Evolutionary conservation across 2,329 filamentous ascomycete genomes (phyloP), one percentile per base, ranked within the genome.

Genomic region (Aspergillus tubingensis): DNA sequence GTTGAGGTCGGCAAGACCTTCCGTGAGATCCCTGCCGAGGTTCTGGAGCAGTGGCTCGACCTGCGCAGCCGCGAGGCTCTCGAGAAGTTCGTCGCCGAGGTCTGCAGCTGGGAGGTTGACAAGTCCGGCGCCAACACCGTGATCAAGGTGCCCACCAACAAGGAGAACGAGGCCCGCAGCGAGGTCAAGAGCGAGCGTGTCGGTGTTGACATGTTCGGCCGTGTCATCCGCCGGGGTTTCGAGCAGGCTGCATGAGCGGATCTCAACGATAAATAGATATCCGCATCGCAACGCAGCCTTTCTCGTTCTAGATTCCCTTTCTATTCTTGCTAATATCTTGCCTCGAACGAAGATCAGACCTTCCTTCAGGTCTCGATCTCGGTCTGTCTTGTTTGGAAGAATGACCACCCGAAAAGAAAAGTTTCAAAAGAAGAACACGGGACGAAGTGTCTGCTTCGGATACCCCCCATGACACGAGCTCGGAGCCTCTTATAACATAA

Each of bases 131-230:
- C 65, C 21, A 61, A 61, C 43, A 62, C 66, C n/a, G 73, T 81
- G 47, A 88, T 97, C 65, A 86, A 86, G 76, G 86, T 99, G 59
- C 95, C 95, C 58, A 83, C 89, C 72, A 99, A 99, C 82, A 91
- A 95, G 74, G 95, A 99, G 80, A 97, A 97, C 77, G 94, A 98
- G 86, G 95, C 92, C 48, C 92, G 96, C 83, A 95, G 95, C 78
- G 90, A 92, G 43, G 91, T 97, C 77, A 96, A 97, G 72, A 87
- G 93, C 71, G 95, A 99, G 83, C 93, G 95, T 67, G 95, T 99
- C n/a, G 79, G 75, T 17, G 70, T 81, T 44, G 79, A 81, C 49
- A 79, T 79, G 77, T 81, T 81, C 66, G 78, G 78, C 23, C 72
- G 91, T 68, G 88, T 96, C 63, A 87, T 96, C 65, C 85, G 90